Base-by-base conservation (phyloP, 495 filamentous ascomycete genomes). In the Penicillium bialowiezense region DNA sequence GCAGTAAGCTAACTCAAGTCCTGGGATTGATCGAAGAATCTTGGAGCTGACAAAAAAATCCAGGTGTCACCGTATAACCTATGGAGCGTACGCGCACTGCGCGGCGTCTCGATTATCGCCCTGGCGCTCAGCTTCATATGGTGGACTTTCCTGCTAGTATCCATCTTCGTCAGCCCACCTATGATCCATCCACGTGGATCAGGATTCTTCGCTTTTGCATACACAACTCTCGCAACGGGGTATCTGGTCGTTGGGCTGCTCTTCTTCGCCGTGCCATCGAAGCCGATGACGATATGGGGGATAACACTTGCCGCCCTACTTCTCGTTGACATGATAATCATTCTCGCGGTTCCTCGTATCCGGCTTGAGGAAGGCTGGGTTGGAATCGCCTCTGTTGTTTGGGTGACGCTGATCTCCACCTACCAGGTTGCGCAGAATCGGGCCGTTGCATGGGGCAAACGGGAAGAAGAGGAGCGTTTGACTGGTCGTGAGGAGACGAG, bases 31-130 rank as follows among this genome's bases (percentile, higher is more conserved):
- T n/a, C n/a, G n/a, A n/a, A n/a, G n/a, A n/a, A n/a, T n/a, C n/a
- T n/a, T n/a, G n/a, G n/a, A n/a, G n/a, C n/a, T n/a, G n/a, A n/a
- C n/a, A n/a, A n/a, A n/a, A 4, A 32, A 43, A 42, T 20, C 31
- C 46, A 91, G 87, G 87, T 97, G 24, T 91, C 93, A 1, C 93
- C 93, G 0, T 96, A 96, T 71, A 98, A 98, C 61, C 83, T 97
- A 43, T 95, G 88, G 83, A 87, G 82, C 51, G 87, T 98, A 31
- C 84, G 93, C 23, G 76, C 86, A 26, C 69, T 92, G 12, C 82
- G 90, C 54, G 86, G 79, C 62, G 58, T 90, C 32, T 88, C 87
- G 3, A 77, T 92, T 48, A 44, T 87, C 41, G 86, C 96, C 58
- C 74, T 90, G 23, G 69, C 72, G 48, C 64, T 95, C 56, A 86